Evolutionary conservation across 345 rosid species (phyloP).

Genomic region (Microthlaspi erraticum): DNA sequence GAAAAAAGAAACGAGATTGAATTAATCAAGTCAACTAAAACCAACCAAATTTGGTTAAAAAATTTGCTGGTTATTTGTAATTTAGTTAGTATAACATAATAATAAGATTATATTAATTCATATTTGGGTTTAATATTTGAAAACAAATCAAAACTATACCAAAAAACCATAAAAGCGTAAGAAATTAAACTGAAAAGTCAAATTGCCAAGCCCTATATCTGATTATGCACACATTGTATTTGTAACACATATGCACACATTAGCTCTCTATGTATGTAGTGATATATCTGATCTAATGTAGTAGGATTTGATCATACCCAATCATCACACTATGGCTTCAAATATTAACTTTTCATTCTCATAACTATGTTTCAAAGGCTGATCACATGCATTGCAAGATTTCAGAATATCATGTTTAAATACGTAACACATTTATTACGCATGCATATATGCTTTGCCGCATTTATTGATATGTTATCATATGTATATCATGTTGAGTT

Average conservation of each 20-base stretch:
- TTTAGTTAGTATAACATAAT: too few species aligned
- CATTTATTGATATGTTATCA: conserved; percentile 28
- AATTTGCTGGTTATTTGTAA: not conserved
- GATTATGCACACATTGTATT: too few species aligned
- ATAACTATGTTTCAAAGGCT: not conserved
- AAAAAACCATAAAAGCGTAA: not conserved
- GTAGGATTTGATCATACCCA: not conserved
- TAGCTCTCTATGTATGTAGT: not conserved
- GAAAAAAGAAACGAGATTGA: not conserved
- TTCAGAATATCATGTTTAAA: conserved; percentile 6
- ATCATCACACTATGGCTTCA: not conserved
- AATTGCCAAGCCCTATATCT: not conserved
- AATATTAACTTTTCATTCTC: not conserved
- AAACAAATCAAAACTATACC: not conserved
- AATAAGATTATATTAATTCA: too few species aligned
- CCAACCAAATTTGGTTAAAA: not conserved
- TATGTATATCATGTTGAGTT: conserved; percentile 31
- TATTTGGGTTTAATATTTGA: too few species aligned
- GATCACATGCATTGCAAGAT: conserved; percentile 38
- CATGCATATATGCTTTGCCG: conserved; percentile 26
- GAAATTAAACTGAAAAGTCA: not conserved
- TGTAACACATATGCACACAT: too few species aligned
- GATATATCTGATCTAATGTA: not conserved
- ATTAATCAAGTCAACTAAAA: not conserved
- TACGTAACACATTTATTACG: conserved; percentile 38